Conservation (phyloP, 2,329 filamentous ascomycete species). For the Stemphylium vesicarium region DNA sequence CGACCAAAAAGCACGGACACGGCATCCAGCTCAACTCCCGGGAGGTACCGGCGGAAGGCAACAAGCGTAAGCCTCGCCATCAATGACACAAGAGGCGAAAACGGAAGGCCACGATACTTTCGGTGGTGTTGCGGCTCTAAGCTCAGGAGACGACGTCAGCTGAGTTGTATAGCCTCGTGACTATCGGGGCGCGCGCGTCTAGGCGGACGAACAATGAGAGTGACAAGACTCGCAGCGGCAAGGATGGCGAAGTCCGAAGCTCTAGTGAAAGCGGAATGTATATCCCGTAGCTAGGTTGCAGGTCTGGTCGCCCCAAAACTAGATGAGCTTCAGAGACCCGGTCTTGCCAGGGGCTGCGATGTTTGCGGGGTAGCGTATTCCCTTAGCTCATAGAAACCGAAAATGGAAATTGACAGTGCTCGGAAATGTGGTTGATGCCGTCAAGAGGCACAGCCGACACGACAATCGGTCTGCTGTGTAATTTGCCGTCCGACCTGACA, state of each 20-base stretch:
- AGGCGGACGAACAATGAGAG: constrained; percentile 22
- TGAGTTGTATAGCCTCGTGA: constrained; percentile 36
- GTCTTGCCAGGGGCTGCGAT: constrained; percentile 24
- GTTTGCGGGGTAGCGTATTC: constrained; percentile 45
- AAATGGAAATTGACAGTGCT: constrained; percentile 11
- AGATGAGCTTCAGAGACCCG: constrained; percentile 13
- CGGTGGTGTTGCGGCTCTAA: constrained; percentile 37
- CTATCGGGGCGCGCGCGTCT: constrained; percentile 14
- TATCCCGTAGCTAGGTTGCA: constrained; percentile 9
- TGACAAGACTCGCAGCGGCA: constrained; percentile 27
- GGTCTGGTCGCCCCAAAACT: constrained; percentile 19
- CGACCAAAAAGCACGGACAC: constrained; percentile 8
- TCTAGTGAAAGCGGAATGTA: constrained; percentile 19
- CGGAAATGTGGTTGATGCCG: constrained; percentile 2
- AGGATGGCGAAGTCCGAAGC: constrained; percentile 21
- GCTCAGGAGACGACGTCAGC: constrained; percentile 32
- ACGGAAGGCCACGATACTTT: constrained; percentile 42
- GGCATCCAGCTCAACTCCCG: constrained; percentile 5
- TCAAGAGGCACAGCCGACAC: constrained; percentile 3
- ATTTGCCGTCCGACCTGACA: neutral
- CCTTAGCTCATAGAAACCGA: constrained; percentile 39
- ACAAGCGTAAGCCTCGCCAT: constrained; percentile 22
- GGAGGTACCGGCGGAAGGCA: constrained; percentile 10
- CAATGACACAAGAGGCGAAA: constrained; percentile 23
- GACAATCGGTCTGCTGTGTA: constrained; percentile 3